Evolutionary conservation across 208 protist species (phyloP).

Genomic region (Kentomonas sorsogonicus): DNA sequence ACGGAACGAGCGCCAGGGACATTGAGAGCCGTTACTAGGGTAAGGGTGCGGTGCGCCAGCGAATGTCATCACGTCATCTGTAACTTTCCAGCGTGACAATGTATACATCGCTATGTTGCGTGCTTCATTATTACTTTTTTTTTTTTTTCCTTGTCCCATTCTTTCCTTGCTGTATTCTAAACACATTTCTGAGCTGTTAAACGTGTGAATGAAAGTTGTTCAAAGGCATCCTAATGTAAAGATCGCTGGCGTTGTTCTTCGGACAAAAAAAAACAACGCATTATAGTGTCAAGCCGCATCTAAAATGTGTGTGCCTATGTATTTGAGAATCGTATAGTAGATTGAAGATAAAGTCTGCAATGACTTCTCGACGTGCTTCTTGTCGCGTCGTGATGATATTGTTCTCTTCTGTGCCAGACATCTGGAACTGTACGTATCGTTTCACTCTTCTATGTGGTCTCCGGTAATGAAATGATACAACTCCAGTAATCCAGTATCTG

Average conservation of each 20-base stretch:
- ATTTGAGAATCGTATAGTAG: no score
- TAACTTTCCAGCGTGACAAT: neutral
- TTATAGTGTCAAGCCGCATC: neutral
- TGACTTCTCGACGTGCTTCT: neutral
- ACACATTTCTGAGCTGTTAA: neutral
- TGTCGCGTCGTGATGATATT: neutral
- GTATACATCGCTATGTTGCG: neutral
- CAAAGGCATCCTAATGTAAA: neutral
- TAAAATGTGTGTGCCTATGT: neutral
- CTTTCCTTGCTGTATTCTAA: constrained; percentile 4
- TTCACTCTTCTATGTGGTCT: neutral
- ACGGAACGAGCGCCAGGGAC: neutral
- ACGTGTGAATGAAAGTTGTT: neutral
- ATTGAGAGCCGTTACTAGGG: no score
- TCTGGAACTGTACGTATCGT: neutral
- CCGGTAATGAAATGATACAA: neutral
- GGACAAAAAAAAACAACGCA: neutral
- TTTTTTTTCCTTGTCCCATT: neutral
- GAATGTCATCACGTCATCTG: neutral
- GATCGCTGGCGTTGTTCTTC: neutral
- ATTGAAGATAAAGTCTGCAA: no score
- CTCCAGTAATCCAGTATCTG: neutral
- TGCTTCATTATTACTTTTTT: neutral
- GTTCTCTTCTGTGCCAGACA: neutral
- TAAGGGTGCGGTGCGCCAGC: no score